These are phyloP conservation scores for Trypanosoma mega DNA, from an alignment of 208 protist genomes.

Conservation along the genomic window DNA sequence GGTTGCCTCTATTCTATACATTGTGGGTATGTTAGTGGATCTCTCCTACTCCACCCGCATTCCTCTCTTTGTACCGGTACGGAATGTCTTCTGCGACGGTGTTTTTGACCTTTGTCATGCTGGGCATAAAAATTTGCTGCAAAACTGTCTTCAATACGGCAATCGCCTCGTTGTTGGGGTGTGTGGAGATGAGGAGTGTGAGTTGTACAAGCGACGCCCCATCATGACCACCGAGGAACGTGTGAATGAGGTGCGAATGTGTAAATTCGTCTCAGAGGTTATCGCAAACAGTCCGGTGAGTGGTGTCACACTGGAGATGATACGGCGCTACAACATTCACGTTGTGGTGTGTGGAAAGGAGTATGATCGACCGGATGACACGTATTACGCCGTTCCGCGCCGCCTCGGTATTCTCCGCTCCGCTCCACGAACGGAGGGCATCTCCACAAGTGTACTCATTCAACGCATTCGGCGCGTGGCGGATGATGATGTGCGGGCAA, in stretches of 20 bases:
- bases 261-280: conserved; percentile 89
- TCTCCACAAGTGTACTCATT: conserved; percentile 89
- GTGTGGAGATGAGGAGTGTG: conserved; percentile 87
- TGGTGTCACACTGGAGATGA: conserved; percentile 87
- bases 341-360: conserved; percentile 90
- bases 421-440: conserved; percentile 88
- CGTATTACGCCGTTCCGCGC: conserved; percentile 86
- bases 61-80: conserved; percentile 87
- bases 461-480: conserved; percentile 65
- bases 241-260: conserved; percentile 84
- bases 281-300: conserved; percentile 86
- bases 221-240: conserved; percentile 92
- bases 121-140: conserved; percentile 88
- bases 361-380: conserved; percentile 88
- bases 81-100: conserved; percentile 92
- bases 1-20: conserved; percentile 62
- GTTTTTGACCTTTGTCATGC: conserved; percentile 93
- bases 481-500: conserved; percentile 52
- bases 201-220: conserved; percentile 86
- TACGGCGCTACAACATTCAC: conserved; percentile 92
- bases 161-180: conserved; percentile 92
- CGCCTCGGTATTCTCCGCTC: conserved; percentile 85
- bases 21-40: conserved; percentile 82
- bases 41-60: conserved; percentile 86
- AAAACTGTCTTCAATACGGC: conserved; percentile 80